Conservation (phyloP, 2,329 filamentous ascomycete species). For the Colletotrichum navitas region DNA sequence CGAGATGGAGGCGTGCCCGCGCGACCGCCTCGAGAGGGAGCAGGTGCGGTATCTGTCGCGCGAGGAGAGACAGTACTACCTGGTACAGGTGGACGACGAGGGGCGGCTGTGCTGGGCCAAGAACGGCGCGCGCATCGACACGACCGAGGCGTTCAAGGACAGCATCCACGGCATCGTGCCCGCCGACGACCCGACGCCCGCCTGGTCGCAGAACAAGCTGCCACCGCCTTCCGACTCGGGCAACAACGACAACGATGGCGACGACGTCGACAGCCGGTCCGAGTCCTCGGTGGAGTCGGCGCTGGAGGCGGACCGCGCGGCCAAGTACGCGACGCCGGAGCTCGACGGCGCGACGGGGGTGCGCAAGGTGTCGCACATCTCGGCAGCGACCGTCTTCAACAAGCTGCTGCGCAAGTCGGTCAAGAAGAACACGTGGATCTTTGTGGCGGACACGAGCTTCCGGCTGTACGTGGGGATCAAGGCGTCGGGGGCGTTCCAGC, state of each 20-base stretch:
- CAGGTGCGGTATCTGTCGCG: constrained; percentile 85
- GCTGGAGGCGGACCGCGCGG: constrained; percentile 70
- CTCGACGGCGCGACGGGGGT: constrained; percentile 71
- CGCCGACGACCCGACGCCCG: constrained; percentile 69
- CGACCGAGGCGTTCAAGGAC: constrained; percentile 80
- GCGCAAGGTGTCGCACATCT: constrained; percentile 71
- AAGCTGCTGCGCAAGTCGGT: constrained; percentile 83
- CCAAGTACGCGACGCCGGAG: constrained; percentile 74
- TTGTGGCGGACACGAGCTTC: constrained; percentile 88
- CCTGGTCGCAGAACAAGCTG: constrained; percentile 55
- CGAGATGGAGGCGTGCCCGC: constrained; percentile 78
- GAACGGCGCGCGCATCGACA: constrained; percentile 82
- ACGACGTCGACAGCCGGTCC: constrained; percentile 48
- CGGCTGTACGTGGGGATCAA: constrained; percentile 93
- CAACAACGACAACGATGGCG: constrained; percentile 20
- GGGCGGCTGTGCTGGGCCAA: constrained; percentile 90
- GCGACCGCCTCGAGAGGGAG: constrained; percentile 81
- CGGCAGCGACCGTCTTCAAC: constrained; percentile 80
- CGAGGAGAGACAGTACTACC: constrained; percentile 85
- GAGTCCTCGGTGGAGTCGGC: constrained; percentile 58
- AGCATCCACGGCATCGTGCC: constrained; percentile 81
- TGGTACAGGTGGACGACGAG: constrained; percentile 79
- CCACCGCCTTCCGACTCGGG: constrained; percentile 40
- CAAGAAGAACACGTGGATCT: constrained; percentile 93
- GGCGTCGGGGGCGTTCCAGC: constrained; percentile 87